phyloP scores from a whole-genome alignment of 257 asterid species.

The Fraxinus americana region DNA sequence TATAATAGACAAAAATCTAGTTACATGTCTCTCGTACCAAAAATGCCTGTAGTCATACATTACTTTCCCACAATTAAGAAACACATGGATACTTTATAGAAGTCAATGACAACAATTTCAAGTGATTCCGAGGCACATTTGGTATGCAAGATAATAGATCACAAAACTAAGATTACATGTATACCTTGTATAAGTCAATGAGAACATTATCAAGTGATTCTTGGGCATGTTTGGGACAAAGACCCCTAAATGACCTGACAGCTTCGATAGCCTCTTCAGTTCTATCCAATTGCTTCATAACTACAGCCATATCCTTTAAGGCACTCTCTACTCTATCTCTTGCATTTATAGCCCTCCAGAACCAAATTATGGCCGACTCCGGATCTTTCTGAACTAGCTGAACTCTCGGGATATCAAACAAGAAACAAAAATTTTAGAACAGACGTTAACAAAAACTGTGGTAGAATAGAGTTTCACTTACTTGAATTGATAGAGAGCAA shows the following conservation, averaged over 20 bases:
- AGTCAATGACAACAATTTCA: not conserved
- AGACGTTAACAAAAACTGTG: no score
- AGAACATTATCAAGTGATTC: conserved; percentile 81
- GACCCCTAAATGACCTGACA: conserved; percentile 54
- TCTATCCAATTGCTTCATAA: conserved; percentile 76
- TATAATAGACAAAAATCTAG: not conserved
- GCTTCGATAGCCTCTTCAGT: conserved; percentile 79
- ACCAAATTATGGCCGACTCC: conserved; percentile 69
- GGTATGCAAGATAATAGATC: not conserved
- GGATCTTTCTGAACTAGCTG: conserved; percentile 75
- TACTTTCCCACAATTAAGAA: no score
- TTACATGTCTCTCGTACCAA: not conserved
- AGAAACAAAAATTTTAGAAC: not conserved
- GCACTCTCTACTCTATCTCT: conserved; percentile 86
- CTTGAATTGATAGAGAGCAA: not conserved
- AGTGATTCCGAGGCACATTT: not conserved
- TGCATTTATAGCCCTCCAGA: conserved; percentile 72
- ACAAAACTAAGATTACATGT: not conserved
- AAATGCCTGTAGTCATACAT: no score
- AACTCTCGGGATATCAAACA: no score
- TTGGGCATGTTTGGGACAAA: conserved; percentile 64
- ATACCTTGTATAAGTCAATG: conserved; percentile 77
- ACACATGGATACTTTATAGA: no score
- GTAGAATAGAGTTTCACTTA: not conserved
- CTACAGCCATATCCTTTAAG: conserved; percentile 81